Evolutionary conservation across 1,284 basidiomycete species (phyloP).

Genomic region (Cutaneotrichosporon spelunceum): DNA sequence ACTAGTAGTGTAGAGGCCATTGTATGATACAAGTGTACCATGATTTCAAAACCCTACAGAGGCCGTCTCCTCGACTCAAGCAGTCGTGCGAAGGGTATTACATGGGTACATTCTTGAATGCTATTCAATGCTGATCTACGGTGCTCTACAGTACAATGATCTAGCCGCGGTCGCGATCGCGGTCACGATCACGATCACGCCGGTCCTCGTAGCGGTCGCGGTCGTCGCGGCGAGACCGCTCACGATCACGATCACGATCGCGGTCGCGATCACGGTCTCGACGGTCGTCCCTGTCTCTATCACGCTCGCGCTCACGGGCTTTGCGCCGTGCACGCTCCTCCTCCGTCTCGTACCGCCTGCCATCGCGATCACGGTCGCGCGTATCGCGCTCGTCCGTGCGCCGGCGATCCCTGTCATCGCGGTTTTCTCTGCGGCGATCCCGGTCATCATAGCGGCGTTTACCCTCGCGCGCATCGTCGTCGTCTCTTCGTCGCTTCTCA

Average conservation of each 20-base stretch:
- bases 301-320: slow-evolving; percentile 34
- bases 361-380: slow-evolving; percentile 26
- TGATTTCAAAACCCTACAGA: too few relatives aligned
- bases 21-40: background rate
- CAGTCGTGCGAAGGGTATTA: background rate
- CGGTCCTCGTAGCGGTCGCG: slow-evolving; percentile 13
- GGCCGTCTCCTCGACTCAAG: background rate
- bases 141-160: slow-evolving; percentile 2
- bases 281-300: slow-evolving; percentile 3
- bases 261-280: slow-evolving; percentile 25
- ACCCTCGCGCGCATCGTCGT: slow-evolving; percentile 23
- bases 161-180: slow-evolving; percentile 13
- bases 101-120: background rate
- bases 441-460: slow-evolving; percentile 16
- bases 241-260: slow-evolving; percentile 25
- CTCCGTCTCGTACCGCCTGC: slow-evolving; percentile 33
- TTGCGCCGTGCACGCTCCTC: slow-evolving; percentile 37
- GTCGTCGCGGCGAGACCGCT: slow-evolving; percentile 23
- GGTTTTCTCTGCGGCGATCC: slow-evolving; percentile 16
- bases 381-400: slow-evolving; percentile 8
- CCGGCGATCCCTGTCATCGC: slow-evolving; percentile 24
- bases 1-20: background rate
- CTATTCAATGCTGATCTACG: background rate
- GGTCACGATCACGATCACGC: slow-evolving; percentile 13
- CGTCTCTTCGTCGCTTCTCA: slow-evolving; percentile 23